A percentile compares a stretch with the other conserved stretches of the same genome.
Conservation (phyloP, 208 protist genomes). For the Trypanosoma lewisi region DNA sequence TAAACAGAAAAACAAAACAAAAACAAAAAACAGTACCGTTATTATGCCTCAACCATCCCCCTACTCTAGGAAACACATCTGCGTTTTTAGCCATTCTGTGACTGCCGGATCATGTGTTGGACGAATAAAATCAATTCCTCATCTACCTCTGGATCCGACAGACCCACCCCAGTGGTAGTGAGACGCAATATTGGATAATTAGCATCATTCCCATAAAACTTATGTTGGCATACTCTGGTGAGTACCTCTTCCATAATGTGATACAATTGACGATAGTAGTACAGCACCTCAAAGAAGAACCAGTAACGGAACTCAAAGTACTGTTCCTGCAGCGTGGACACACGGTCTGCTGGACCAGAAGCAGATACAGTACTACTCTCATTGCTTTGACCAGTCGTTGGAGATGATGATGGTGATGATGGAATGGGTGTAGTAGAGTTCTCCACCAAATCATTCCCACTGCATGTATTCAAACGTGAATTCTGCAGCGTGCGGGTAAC, state of each 20-base stretch:
- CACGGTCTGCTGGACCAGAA: neutral
- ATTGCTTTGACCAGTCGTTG: neutral
- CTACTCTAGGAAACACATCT: too few species aligned
- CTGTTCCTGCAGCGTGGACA: neutral
- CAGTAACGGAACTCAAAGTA: constrained; percentile 77
- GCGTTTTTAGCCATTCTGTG: neutral
- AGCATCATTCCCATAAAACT: neutral
- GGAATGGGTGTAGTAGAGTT: too few species aligned
- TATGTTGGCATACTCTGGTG: constrained; percentile 1
- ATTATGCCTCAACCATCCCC: too few species aligned
- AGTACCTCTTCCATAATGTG: constrained; percentile 27
- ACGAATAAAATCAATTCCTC: neutral
- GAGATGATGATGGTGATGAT: too few species aligned
- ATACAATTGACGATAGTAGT: constrained; percentile 33
- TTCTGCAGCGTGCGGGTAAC: constrained; percentile 12
- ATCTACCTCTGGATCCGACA: constrained; percentile 12
- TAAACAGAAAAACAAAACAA: neutral
- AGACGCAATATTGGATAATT: neutral
- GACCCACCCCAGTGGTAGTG: constrained; percentile 13
- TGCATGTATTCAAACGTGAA: neutral
- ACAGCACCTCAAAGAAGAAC: constrained; percentile 72
- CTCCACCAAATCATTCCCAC: neutral
- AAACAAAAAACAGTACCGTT: too few species aligned
- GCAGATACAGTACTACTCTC: neutral
- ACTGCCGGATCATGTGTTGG: neutral